Percentiles rank a stretch among this genome's conserved stretches.
phyloP scores from a whole-genome alignment of 2,329 filamentous ascomycete genomes.

The Talaromyces atroroseus region DNA sequence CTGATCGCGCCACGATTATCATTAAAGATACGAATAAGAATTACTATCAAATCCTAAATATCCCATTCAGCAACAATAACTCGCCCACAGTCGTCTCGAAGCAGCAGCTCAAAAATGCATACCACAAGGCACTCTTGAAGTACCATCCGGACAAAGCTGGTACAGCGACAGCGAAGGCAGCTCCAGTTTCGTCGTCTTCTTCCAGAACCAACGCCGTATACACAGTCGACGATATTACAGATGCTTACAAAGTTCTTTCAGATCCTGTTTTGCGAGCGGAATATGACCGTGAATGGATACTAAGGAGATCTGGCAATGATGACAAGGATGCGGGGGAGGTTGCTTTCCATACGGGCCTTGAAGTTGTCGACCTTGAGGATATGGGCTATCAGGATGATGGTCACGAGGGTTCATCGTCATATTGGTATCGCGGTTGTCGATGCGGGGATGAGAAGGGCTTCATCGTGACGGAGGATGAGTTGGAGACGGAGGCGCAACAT shows the following conservation, averaged over 20 bases:
- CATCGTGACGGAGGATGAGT: constrained; percentile 48
- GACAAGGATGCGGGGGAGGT: constrained; percentile 26
- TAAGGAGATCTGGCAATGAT: constrained; percentile 20
- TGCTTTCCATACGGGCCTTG: constrained; percentile 48
- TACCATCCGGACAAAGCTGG: constrained; percentile 55
- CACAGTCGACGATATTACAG: constrained; percentile 53
- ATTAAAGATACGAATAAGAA: background rate
- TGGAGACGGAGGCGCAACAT: constrained; percentile 46
- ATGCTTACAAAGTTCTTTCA: constrained; percentile 53
- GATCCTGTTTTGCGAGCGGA: constrained; percentile 39
- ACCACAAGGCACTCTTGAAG: constrained; percentile 51
- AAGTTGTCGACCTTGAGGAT: constrained; percentile 55
- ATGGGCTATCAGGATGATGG: constrained; percentile 36
- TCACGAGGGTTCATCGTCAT: constrained; percentile 28
- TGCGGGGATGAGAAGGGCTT: constrained; percentile 57
- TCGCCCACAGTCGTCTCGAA: constrained; percentile 24
- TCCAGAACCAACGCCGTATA: background rate
- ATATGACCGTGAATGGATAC: constrained; percentile 44
- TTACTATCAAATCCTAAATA: constrained; percentile 36
- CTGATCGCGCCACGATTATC: background rate
- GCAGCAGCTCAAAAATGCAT: constrained; percentile 49
- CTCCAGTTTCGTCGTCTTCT: background rate
- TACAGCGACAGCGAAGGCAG: constrained; percentile 2
- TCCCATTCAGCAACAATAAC: constrained; percentile 26
- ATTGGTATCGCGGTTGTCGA: constrained; percentile 52